phyloP scores from a whole-genome alignment of 1,284 basidiomycete species.

The Ceratobasidium theobromae region DNA sequence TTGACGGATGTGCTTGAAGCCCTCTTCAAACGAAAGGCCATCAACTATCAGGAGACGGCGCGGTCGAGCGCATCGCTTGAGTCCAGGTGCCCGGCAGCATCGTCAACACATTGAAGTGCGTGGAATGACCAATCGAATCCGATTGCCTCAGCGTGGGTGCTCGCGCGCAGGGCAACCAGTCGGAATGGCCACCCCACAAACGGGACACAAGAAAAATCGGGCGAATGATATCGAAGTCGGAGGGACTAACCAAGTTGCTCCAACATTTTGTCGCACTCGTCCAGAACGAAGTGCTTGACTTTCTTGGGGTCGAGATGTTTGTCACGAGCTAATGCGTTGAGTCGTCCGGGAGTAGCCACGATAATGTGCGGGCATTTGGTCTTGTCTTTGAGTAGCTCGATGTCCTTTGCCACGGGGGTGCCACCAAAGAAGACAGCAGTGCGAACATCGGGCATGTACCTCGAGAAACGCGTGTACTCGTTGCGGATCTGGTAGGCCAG shows the following conservation, averaged over 20 bases:
- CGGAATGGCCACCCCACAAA: constrained; percentile 30
- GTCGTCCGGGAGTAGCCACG: constrained; percentile 95
- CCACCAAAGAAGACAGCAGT: constrained; percentile 98
- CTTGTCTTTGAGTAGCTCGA: constrained; percentile 94
- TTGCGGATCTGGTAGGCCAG: constrained; percentile 99
- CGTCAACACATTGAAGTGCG: constrained; percentile 27
- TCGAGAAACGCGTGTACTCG: constrained; percentile 98
- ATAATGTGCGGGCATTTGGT: constrained; percentile 98
- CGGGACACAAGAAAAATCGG: constrained; percentile 30
- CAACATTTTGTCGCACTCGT: constrained; percentile 99
- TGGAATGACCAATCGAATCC: constrained; percentile 20
- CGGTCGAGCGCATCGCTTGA: background rate
- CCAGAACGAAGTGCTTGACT: constrained; percentile 98
- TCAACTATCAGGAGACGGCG: background rate
- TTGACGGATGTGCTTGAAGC: constrained; percentile 23
- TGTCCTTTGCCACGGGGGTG: constrained; percentile 91
- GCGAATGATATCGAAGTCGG: constrained; percentile 33
- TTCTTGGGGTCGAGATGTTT: constrained; percentile 90
- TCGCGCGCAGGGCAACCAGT: constrained; percentile 26
- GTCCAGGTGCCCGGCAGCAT: constrained; percentile 27
- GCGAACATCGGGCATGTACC: constrained; percentile 99
- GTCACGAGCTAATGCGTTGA: constrained; percentile 90
- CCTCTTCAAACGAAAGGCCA: constrained; percentile 9
- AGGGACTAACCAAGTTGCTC: constrained; percentile 79
- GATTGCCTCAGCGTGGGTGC: constrained; percentile 15